Base-by-base conservation (phyloP, 108 stramenopile genomes). In the Cyclostephanos tholiformis region DNA sequence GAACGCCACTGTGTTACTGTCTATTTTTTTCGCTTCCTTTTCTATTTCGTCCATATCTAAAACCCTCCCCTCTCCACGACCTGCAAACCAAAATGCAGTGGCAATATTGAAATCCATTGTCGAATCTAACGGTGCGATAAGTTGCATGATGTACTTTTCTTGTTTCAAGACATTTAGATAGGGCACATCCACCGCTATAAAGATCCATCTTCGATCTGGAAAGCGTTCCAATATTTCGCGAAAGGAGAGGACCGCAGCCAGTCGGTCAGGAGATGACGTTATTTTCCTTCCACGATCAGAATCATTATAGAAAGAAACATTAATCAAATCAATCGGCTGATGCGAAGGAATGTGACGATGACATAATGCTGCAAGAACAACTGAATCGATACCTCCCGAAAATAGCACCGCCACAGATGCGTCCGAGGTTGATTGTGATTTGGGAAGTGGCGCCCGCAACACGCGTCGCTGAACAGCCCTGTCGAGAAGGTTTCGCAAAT, bases 81-180 rank as follows among this genome's bases (percentile, higher is more conserved):
- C 87, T 9, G 96, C 97, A 84, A 97, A 97, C 95, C 93, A 97
- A 61, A 98, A 80, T 32, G 98, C 98, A 22, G 91, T 87, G 14
- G 84, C 98, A 72, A 98, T 97, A 76, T 98, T 98, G 63, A 98
- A 89, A 72, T 97, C 96, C 98, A 98, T 98, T 6, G 87, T 80
- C 4, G 93, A 92, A 9, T 63, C 57, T 59, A 90, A 84, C 11
- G 97, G 97, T 55, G 63, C 48, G 4, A 96, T 80, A 5, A 98
- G 81, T 16, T 75, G 70, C 29, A 84, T 83, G 16, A 97, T 85
- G 29, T 72, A 80, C 30, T 63, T 50, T 68, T 93, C 93, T 11
- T 71, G 14, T 8, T 79, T 35, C 55, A 85, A 66, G 25, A 96
- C 89, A 43, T 96, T 91, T 16, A 76, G 83, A 82, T 92, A 91